Evolutionary conservation across 352 stramenopile genomes (phyloP).

Genomic region (Globisporangium alternatum): DNA sequence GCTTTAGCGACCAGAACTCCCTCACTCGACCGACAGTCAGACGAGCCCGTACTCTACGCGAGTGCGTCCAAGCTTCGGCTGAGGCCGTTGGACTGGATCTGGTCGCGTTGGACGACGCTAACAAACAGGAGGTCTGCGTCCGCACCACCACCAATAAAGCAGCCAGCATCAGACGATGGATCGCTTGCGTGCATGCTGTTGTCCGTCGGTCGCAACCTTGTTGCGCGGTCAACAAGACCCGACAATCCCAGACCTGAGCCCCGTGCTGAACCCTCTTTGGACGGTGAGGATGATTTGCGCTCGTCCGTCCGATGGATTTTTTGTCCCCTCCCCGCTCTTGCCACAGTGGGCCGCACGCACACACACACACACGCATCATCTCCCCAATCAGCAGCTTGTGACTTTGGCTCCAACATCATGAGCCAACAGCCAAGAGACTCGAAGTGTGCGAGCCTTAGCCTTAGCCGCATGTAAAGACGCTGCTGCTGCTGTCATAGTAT

Average conservation of each 20-base stretch:
- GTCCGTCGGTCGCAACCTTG: background rate
- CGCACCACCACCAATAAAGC: background rate
- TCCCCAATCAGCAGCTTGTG: background rate
- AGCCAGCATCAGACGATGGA: background rate
- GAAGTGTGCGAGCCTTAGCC: background rate
- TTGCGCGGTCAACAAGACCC: background rate
- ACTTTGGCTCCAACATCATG: background rate
- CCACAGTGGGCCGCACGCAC: background rate
- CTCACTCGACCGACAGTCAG: background rate
- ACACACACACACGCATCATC: background rate
- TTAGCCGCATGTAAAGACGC: too few relatives aligned
- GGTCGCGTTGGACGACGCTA: constrained; percentile 8
- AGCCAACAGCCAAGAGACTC: too few relatives aligned
- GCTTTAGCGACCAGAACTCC: background rate
- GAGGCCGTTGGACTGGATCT: background rate
- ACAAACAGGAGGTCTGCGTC: background rate
- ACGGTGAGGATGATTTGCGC: background rate
- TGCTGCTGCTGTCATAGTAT: too few relatives aligned
- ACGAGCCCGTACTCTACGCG: background rate
- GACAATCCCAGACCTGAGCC: background rate
- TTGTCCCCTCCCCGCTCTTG: background rate
- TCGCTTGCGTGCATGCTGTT: background rate
- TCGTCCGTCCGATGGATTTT: background rate
- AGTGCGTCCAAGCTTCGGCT: too few relatives aligned
- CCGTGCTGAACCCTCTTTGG: background rate